phyloP scores from a whole-genome alignment of 768 basidiomycete genomes.

The Calocera viscosa region DNA sequence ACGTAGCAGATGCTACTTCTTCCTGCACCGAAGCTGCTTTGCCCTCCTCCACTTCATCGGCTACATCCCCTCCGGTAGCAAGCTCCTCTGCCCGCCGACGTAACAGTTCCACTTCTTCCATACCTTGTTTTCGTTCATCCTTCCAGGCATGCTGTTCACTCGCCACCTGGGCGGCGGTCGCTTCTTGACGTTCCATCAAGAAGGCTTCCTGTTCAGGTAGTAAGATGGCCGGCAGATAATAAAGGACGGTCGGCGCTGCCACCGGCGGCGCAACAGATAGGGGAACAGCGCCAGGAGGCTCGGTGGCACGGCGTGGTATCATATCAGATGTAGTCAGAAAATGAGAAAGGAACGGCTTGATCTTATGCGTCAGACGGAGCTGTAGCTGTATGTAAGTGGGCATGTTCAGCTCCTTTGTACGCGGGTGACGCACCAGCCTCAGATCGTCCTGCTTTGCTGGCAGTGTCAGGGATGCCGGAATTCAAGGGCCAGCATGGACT shows the following conservation, averaged over 20 bases:
- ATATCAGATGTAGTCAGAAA: slow-evolving; percentile 64
- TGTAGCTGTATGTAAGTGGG: slow-evolving; percentile 8
- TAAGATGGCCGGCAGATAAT: slow-evolving; percentile 60
- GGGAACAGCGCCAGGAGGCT: not conserved
- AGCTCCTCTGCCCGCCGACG: slow-evolving; percentile 56
- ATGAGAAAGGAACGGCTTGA: slow-evolving; percentile 51
- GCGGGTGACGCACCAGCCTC: slow-evolving; percentile 46
- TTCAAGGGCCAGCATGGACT: too few species aligned
- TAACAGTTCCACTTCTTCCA: slow-evolving; percentile 50
- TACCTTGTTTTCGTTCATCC: slow-evolving; percentile 44
- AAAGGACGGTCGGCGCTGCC: slow-evolving; percentile 41
- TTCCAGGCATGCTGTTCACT: slow-evolving; percentile 57
- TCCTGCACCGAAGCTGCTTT: slow-evolving; percentile 12
- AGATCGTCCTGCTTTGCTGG: too few species aligned
- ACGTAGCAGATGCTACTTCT: slow-evolving; percentile 9
- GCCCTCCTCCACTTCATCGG: slow-evolving; percentile 4
- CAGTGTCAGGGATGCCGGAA: too few species aligned
- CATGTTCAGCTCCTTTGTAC: not conserved
- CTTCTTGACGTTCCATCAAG: slow-evolving; percentile 45
- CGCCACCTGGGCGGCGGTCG: slow-evolving; percentile 53
- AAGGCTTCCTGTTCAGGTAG: slow-evolving; percentile 59
- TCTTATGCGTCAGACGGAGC: not conserved
- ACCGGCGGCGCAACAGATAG: not conserved
- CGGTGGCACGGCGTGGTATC: slow-evolving; percentile 34
- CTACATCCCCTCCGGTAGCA: slow-evolving; percentile 30